Percentiles rank a stretch among this genome's conserved stretches.
These are phyloP conservation scores for Geranomyces variabilis DNA, from an alignment of 192 early-diverging fungal genomes.

Conservation along the genomic window DNA sequence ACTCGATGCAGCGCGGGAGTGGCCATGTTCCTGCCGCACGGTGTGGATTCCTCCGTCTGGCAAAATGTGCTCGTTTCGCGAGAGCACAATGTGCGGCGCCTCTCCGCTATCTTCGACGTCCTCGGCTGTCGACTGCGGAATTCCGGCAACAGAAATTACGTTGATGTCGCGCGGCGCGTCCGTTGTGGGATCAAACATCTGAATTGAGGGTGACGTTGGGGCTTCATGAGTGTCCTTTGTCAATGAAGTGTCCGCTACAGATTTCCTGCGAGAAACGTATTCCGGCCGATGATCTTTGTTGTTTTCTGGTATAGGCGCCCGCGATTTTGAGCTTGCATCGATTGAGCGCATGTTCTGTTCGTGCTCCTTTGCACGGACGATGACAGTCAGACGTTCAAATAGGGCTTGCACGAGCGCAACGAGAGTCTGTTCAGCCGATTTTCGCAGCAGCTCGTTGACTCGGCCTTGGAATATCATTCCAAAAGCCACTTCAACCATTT, in stretches of 20 bases:
- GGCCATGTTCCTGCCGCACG: conserved; percentile 24
- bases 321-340: background rate
- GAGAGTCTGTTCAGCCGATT: conserved; percentile 80
- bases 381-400: conserved; percentile 62
- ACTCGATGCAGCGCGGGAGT: background rate
- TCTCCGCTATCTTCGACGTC: background rate
- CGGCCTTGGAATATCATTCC: conserved; percentile 96
- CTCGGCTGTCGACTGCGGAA: background rate
- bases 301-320: background rate
- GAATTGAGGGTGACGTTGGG: conserved; percentile 6
- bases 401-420: conserved; percentile 71
- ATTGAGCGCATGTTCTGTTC: background rate
- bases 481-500: conserved; percentile 96
- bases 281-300: background rate
- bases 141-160: conserved; percentile 26
- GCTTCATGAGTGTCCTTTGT: background rate
- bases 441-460: conserved; percentile 78
- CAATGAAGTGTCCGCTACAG: background rate
- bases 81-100: background rate
- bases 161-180: conserved; percentile 9
- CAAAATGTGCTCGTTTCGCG: conserved; percentile 23
- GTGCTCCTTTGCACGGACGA: conserved; percentile 28
- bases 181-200: conserved; percentile 6
- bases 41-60: conserved; percentile 21
- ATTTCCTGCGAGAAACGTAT: background rate